A percentile compares a stretch with the other conserved stretches of the same genome.
These are phyloP conservation scores for Malbranchea zuffiana DNA, from an alignment of 2,329 filamentous ascomycete genomes.

Conservation along the genomic window DNA sequence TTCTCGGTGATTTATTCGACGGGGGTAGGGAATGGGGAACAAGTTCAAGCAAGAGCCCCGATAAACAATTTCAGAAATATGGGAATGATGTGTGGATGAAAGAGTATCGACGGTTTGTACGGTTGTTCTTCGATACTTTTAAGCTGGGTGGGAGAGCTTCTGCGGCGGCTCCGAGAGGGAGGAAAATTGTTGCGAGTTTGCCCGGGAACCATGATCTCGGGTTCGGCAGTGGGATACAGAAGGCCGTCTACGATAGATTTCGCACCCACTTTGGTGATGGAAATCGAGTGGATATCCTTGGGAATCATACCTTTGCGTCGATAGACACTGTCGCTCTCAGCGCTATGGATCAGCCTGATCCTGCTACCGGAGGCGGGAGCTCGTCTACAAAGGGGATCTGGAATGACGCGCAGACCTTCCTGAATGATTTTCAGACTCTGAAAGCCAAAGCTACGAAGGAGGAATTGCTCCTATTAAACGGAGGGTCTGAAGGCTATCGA, in stretches of 20 bases:
- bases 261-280: constrained; percentile 78
- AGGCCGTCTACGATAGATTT: constrained; percentile 71
- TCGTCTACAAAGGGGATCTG: constrained; percentile 55
- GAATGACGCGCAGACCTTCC: constrained; percentile 63
- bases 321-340: constrained; percentile 82
- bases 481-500: constrained; percentile 45
- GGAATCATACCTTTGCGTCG: constrained; percentile 91
- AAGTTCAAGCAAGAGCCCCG: constrained; percentile 46
- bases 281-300: constrained; percentile 84
- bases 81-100: constrained; percentile 72
- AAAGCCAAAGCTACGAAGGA: constrained; percentile 59
- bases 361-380: constrained; percentile 38
- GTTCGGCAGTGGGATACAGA: constrained; percentile 74
- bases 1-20: constrained; percentile 90
- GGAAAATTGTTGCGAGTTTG: constrained; percentile 71
- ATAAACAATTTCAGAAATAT: constrained; percentile 63
- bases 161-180: constrained; percentile 51
- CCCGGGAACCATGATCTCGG: constrained; percentile 94
- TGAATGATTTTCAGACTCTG: constrained; percentile 52
- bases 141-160: constrained; percentile 46
- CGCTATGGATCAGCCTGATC: constrained; percentile 51
- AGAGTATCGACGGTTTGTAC: constrained; percentile 77
- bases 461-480: constrained; percentile 56
- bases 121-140: constrained; percentile 69
- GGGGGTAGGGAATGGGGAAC: constrained; percentile 93